phyloP scores from a whole-genome alignment of 2,329 filamentous ascomycete species.

The Trichoderma lentiforme region DNA sequence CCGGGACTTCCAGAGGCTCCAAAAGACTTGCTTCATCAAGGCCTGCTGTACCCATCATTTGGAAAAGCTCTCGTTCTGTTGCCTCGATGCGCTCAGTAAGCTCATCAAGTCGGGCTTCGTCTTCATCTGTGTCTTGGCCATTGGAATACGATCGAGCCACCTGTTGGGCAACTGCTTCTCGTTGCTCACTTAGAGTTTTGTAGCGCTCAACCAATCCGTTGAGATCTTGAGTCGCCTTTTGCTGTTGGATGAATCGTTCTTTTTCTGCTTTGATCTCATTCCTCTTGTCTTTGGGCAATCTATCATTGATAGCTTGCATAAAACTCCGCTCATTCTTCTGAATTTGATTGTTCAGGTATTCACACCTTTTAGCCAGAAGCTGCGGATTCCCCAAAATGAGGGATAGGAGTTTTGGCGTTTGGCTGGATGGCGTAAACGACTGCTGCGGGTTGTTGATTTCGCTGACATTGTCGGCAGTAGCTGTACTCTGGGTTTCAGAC shows the following conservation, averaged over 20 bases:
- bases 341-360: conserved; percentile 41
- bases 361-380: conserved; percentile 35
- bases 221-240: conserved; percentile 42
- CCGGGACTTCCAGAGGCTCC: conserved; percentile 24
- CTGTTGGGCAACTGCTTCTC: conserved; percentile 44
- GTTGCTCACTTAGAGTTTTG: conserved; percentile 40
- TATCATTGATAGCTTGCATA: conserved; percentile 44
- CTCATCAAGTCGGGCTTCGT: conserved; percentile 49
- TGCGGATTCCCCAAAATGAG: conserved; percentile 31
- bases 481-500: conserved; percentile 5
- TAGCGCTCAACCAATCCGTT: conserved; percentile 42
- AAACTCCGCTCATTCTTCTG: conserved; percentile 49
- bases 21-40: conserved; percentile 43
- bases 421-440: conserved; percentile 20
- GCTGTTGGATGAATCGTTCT: conserved; percentile 44
- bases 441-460: background rate
- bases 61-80: conserved; percentile 42
- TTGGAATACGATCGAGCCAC: conserved; percentile 51
- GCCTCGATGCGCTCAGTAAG: conserved; percentile 44
- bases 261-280: conserved; percentile 49
- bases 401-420: conserved; percentile 29
- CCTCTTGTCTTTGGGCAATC: conserved; percentile 44
- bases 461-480: conserved; percentile 3
- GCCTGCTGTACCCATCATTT: conserved; percentile 42
- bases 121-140: conserved; percentile 49